Base-by-base conservation (phyloP, 306 rosid genomes). In the Calophaca sinica region DNA sequence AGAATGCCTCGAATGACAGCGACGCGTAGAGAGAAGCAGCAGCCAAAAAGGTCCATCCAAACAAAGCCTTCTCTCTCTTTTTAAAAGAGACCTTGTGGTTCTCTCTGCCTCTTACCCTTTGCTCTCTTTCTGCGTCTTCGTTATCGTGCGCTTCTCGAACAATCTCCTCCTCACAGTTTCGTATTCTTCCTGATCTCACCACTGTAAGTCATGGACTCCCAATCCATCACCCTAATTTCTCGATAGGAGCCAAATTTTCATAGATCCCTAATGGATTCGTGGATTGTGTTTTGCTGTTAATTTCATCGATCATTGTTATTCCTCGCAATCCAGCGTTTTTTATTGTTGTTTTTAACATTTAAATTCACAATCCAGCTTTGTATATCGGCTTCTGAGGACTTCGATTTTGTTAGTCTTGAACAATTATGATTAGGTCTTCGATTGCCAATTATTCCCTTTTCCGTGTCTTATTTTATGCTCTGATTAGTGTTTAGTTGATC, bases 101-200 rank as follows among this genome's bases (percentile, higher is more conserved):
- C 83, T 73, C 87, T 82, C 70, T 64, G 63, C 74, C 74, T 60
- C 73, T 70, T 51, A 35, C 78, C 79, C 62, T 77, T 54, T 38
- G 79, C 79, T 39, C 72, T 13, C 14, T 9, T 20, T 68, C 72
- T 74, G 84, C 88, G 73, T 78, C 62, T 70, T 76, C 72, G 63
- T 57, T 78, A 80, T 87, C 86, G 83, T 77, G 81, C 89, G 85
- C 90, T 84, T 82, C 87, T 76, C 88, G 72, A 83, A 72, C 88
- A 88, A 82, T 85, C 93, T 85, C 91, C 63, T 83, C 92, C 88
- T 84, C 79, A 70, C 81, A 87, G 87, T 81, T 87, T 88, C 82
- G 55, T 75, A 77, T 46, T 71, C 83, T 84, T 72, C 84, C 75
- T 86, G 93, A 87, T 91, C 96, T 85, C 88, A 81, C 68, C 71